Percentiles rank a stretch among this genome's conserved stretches.
Conservation (phyloP, 352 stramenopile species). For the Phytophthora cryptogea region DNA sequence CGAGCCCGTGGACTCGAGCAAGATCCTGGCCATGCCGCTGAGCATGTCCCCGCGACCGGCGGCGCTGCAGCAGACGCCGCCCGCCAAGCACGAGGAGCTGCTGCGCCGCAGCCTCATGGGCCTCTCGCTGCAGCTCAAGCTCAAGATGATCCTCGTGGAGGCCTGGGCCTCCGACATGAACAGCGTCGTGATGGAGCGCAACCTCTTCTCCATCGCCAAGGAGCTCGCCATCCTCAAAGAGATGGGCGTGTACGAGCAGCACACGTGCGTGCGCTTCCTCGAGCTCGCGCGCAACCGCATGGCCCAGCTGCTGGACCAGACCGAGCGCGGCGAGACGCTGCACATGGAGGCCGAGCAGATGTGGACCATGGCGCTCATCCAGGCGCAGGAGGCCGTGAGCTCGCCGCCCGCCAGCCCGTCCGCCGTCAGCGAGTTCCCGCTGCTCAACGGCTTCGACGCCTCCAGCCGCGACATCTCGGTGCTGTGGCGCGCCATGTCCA, state of each 20-base stretch:
- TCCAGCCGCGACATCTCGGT: conserved; percentile 74
- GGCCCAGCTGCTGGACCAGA: conserved; percentile 61
- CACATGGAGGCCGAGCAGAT: conserved; percentile 70
- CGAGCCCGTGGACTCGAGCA: conserved; percentile 56
- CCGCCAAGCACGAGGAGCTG: conserved; percentile 31
- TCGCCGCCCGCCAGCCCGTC: conserved; percentile 43
- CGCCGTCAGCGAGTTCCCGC: conserved; percentile 59
- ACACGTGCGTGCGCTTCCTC: conserved; percentile 80
- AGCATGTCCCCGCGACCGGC: conserved; percentile 34
- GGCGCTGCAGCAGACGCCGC: conserved; percentile 16
- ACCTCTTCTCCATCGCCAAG: conserved; percentile 81
- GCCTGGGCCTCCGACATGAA: conserved; percentile 88
- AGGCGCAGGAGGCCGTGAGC: conserved; percentile 54
- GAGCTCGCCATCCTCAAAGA: conserved; percentile 79
- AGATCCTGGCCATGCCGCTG: conserved; percentile 59
- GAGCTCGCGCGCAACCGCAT: conserved; percentile 72
- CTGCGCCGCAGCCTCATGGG: conserved; percentile 74
- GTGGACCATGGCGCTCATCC: conserved; percentile 79
- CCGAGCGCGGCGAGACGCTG: conserved; percentile 62
- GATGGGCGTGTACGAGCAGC: conserved; percentile 74
- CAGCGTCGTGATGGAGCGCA: conserved; percentile 86
- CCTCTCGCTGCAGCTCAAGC: conserved; percentile 80
- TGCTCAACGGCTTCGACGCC: conserved; percentile 66
- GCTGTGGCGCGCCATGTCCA: conserved; percentile 83
- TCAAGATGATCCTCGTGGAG: conserved; percentile 86